These are phyloP conservation scores for Anacardium occidentale DNA, from an alignment of 345 rosid genomes.

Conservation along the genomic window DNA sequence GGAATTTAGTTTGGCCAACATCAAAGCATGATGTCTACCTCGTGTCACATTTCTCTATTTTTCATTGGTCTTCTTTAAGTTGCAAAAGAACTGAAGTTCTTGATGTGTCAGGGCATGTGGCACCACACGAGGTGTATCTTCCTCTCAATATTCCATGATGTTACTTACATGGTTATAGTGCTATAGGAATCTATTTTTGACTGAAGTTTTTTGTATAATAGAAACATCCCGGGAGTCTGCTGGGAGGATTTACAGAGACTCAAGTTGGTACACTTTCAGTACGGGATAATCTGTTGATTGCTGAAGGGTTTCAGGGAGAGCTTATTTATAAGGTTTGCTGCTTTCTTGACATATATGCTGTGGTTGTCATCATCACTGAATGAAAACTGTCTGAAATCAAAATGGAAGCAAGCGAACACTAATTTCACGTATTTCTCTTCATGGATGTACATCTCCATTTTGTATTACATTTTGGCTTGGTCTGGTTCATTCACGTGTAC, in stretches of 20 bases:
- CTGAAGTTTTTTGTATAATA: conserved; percentile 19
- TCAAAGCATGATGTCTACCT: conserved; percentile 62
- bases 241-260: conserved; percentile 57
- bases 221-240: conserved; percentile 58
- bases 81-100: conserved; percentile 54
- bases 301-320: conserved; percentile 68
- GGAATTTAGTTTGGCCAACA: conserved; percentile 62
- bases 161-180: not conserved
- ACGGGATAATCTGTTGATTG: conserved; percentile 49
- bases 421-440: not conserved
- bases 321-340: conserved; percentile 51
- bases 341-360: not conserved
- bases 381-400: not conserved
- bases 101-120: conserved; percentile 56
- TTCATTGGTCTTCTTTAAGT: conserved; percentile 56
- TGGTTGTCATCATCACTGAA: not conserved
- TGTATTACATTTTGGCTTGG: not conserved
- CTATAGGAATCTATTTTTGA: not conserved
- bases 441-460: not conserved
- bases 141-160: not conserved
- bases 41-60: conserved; percentile 54
- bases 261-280: conserved; percentile 64
- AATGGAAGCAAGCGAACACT: conserved; percentile 1
- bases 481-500: not conserved
- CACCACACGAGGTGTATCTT: conserved; percentile 42